Percentiles rank a stretch among this genome's conserved stretches.
These are phyloP conservation scores for Eucalyptus guilfoylei DNA, from an alignment of 345 rosid species.

Conservation along the genomic window DNA sequence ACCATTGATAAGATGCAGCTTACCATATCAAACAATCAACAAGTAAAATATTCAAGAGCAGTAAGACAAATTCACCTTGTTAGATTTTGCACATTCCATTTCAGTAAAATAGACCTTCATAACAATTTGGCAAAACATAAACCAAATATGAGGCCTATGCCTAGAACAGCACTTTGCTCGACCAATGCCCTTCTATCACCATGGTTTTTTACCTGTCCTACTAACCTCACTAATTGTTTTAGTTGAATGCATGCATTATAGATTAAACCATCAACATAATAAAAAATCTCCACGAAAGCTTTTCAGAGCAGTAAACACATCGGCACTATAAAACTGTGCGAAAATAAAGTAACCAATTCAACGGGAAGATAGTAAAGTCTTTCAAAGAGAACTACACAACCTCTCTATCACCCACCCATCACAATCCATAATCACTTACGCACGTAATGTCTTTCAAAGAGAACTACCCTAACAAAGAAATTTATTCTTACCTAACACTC, in stretches of 20 bases:
- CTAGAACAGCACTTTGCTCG: constrained; percentile 75
- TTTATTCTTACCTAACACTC: too few species aligned
- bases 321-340: neutral
- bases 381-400: too few species aligned
- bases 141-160: constrained; percentile 69
- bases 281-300: neutral
- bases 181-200: constrained; percentile 77
- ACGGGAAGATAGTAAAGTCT: neutral
- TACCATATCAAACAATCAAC: neutral
- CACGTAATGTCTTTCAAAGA: too few species aligned
- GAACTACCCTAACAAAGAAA: too few species aligned
- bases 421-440: too few species aligned
- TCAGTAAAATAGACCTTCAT: neutral
- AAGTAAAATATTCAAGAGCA: neutral
- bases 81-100: neutral
- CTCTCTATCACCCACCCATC: too few species aligned
- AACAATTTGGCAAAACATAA: neutral
- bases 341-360: neutral
- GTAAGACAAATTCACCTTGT: constrained; percentile 25
- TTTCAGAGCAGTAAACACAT: neutral
- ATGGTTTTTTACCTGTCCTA: constrained; percentile 83
- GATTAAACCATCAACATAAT: neutral
- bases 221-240: constrained; percentile 85
- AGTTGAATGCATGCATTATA: constrained; percentile 76
- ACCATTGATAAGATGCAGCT: neutral